Conservation (phyloP, 257 asterid species). For the Plectranthus barbatus region DNA sequence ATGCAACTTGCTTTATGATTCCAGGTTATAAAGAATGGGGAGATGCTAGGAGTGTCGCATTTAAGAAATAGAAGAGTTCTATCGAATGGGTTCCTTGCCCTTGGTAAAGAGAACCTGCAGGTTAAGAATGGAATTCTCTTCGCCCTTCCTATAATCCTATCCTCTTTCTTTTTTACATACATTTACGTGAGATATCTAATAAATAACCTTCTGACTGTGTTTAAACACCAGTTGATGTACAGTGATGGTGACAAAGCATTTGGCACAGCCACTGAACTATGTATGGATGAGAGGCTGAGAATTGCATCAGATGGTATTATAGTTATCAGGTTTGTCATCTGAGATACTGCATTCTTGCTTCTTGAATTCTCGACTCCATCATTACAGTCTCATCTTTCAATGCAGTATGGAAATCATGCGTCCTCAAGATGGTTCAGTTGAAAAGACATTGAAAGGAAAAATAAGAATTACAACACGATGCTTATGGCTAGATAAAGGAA, state of each 20-base stretch:
- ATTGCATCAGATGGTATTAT: constrained; percentile 94
- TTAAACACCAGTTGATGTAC: constrained; percentile 74
- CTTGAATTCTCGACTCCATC: constrained; percentile 13
- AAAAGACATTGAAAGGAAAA: constrained; percentile 70
- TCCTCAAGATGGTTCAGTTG: constrained; percentile 51
- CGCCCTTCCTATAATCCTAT: too few species aligned
- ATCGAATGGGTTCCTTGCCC: constrained; percentile 77
- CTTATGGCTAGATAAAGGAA: constrained; percentile 98
- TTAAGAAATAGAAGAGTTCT: constrained; percentile 84
- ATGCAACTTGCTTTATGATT: constrained; percentile 9
- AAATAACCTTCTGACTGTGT: constrained; percentile 16
- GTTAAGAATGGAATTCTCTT: constrained; percentile 24
- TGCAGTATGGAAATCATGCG: constrained; percentile 95
- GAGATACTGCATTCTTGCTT: not conserved
- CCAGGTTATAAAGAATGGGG: constrained; percentile 97
- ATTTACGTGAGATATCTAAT: constrained; percentile 1
- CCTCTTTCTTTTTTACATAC: not conserved
- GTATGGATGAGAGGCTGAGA: constrained; percentile 84
- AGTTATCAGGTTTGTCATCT: constrained; percentile 59
- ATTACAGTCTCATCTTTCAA: constrained; percentile 12
- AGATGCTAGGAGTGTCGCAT: constrained; percentile 98
- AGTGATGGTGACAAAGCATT: constrained; percentile 99
- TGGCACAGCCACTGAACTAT: constrained; percentile 83
- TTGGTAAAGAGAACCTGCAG: constrained; percentile 95
- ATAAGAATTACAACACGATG: constrained; percentile 95